Conservation (phyloP, 106 monocot species). For the Alisma plantagoaquatica region DNA sequence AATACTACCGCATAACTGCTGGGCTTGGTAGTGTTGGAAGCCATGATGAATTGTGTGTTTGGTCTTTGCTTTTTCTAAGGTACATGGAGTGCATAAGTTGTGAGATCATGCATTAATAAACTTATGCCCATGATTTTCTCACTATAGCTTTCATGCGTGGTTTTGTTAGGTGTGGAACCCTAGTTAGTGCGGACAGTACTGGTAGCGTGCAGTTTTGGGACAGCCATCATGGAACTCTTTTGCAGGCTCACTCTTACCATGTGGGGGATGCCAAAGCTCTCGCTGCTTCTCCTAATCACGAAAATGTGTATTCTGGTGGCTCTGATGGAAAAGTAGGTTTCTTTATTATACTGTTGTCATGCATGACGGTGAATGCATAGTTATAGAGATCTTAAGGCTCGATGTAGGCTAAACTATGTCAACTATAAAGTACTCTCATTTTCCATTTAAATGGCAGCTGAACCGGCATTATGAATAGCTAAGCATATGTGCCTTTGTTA, state of each 20-base stretch:
- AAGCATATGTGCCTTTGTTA: too few relatives aligned
- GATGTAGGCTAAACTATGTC: too few relatives aligned
- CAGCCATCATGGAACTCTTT: constrained; percentile 63
- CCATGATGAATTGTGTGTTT: constrained; percentile 68
- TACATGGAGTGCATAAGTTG: too few relatives aligned
- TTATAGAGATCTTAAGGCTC: too few relatives aligned
- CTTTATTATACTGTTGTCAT: too few relatives aligned
- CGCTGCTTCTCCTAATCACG: constrained; percentile 62
- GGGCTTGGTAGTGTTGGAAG: constrained; percentile 67
- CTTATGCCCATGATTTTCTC: too few relatives aligned
- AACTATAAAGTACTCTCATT: too few relatives aligned
- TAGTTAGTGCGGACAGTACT: constrained; percentile 93
- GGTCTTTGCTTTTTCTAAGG: constrained; percentile 86
- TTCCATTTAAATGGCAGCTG: too few relatives aligned
- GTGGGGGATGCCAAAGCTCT: constrained; percentile 83
- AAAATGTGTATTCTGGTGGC: constrained; percentile 89
- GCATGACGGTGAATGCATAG: too few relatives aligned
- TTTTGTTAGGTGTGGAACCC: constrained; percentile 57
- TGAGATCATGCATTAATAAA: too few relatives aligned
- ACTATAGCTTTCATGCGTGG: neutral
- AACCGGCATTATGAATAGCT: too few relatives aligned
- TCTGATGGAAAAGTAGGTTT: constrained; percentile 85
- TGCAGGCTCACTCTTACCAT: constrained; percentile 71
- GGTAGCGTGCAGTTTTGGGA: constrained; percentile 99
- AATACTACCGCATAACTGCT: constrained; percentile 77